phyloP scores from a whole-genome alignment of 768 basidiomycete genomes.

The Suillus decipiens region DNA sequence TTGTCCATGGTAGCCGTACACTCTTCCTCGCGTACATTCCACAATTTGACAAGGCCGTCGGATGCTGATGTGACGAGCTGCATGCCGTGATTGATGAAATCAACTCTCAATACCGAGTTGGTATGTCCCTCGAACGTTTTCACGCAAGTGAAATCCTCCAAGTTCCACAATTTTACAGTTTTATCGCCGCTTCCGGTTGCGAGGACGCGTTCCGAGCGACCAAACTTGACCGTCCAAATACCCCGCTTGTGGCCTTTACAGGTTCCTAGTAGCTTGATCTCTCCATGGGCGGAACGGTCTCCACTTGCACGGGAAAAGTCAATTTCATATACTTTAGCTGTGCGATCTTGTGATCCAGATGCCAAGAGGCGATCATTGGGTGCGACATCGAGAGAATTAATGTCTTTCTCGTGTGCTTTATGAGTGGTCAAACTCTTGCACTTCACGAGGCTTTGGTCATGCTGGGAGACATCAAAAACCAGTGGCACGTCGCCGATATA shows the following conservation, averaged over 20 bases:
- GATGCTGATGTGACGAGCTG: constrained; percentile 91
- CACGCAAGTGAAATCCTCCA: constrained; percentile 91
- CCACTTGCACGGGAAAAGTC: constrained; percentile 48
- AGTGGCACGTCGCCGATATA: constrained; percentile 64
- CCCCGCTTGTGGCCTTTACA: constrained; percentile 97
- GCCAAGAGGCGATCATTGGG: constrained; percentile 87
- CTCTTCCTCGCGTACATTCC: constrained; percentile 89
- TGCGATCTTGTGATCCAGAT: constrained; percentile 95
- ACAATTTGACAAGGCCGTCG: constrained; percentile 94
- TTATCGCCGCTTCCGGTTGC: constrained; percentile 96
- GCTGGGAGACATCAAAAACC: constrained; percentile 28
- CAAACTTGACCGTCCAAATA: constrained; percentile 93
- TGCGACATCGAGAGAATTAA: constrained; percentile 92
- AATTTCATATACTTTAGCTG: constrained; percentile 87
- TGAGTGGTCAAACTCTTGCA: constrained; percentile 82
- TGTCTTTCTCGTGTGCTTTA: constrained; percentile 97
- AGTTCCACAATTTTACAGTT: constrained; percentile 90
- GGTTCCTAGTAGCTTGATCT: constrained; percentile 75
- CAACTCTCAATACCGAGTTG: constrained; percentile 92
- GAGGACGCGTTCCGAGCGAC: constrained; percentile 76
- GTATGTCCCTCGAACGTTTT: constrained; percentile 98
- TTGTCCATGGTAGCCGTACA: constrained; percentile 91
- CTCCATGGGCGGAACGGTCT: constrained; percentile 55
- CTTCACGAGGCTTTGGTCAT: constrained; percentile 34
- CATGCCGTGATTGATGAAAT: constrained; percentile 80